Evolutionary conservation across 1,139 yeast genomes (phyloP).

Genomic region (Ogataea hybrid): DNA sequence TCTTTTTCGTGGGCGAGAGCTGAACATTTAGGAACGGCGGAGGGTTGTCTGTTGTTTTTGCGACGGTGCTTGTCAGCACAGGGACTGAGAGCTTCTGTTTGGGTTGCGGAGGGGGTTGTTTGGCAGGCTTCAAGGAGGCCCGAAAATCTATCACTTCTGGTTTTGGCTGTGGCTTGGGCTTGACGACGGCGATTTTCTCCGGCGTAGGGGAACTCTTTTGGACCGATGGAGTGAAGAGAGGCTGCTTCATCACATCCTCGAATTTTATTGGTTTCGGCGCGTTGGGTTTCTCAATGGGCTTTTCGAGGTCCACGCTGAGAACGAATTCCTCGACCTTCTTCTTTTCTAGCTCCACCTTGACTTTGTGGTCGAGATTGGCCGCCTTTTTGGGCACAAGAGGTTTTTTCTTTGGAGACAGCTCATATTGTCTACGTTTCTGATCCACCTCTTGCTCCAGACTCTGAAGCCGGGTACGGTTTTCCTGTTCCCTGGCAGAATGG

Average conservation of each 20-base stretch:
- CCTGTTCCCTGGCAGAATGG: conserved; percentile 26
- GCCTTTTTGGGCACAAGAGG: conserved; percentile 21
- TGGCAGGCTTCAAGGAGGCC: neutral
- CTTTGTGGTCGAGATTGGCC: conserved; percentile 8
- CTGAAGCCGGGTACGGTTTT: conserved; percentile 21
- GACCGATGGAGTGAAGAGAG: neutral
- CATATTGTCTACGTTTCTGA: conserved; percentile 19
- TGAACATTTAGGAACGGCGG: conserved; percentile 4
- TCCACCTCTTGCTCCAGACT: conserved; percentile 25
- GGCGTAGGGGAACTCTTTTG: neutral
- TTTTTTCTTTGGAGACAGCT: conserved; percentile 19
- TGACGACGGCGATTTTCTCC: neutral
- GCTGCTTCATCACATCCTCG: conserved; percentile 22
- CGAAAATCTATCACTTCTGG: neutral
- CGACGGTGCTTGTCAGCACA: neutral
- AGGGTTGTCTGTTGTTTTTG: neutral
- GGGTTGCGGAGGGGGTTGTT: neutral
- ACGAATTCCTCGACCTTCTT: conserved; percentile 6
- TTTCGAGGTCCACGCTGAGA: neutral
- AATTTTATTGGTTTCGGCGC: conserved; percentile 25
- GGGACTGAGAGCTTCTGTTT: neutral
- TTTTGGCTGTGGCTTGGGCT: neutral
- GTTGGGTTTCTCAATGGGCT: conserved; percentile 5
- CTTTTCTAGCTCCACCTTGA: conserved; percentile 7
- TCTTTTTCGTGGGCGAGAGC: conserved; percentile 11